Percentiles rank a stretch among this genome's conserved stretches.
These are phyloP conservation scores for Lagenidium sp. DNA, from an alignment of 352 stramenopile genomes.

Conservation along the genomic window DNA sequence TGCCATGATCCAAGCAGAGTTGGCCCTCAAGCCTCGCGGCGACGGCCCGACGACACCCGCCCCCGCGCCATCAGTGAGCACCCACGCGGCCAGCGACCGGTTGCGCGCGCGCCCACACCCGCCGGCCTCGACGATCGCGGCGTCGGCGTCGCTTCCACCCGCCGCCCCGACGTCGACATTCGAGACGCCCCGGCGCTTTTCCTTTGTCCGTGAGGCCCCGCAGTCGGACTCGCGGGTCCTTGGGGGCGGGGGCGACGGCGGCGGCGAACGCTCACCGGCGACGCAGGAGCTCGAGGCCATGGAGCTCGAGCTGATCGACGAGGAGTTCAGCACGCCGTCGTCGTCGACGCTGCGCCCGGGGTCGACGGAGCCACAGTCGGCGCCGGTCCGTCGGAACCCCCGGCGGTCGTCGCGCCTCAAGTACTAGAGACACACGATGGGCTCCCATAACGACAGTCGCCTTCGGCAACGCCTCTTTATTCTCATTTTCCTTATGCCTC, in stretches of 20 bases:
- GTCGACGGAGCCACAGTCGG: conserved; percentile 50
- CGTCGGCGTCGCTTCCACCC: too few species aligned
- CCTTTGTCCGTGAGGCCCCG: conserved; percentile 59
- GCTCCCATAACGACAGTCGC: too few species aligned
- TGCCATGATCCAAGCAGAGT: too few species aligned
- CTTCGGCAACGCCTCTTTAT: too few species aligned
- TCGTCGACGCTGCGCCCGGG: conserved; percentile 31
- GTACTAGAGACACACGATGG: conserved; percentile 28
- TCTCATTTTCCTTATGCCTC: conserved; percentile 13
- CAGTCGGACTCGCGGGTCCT: conserved; percentile 53
- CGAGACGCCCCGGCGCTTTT: conserved; percentile 64
- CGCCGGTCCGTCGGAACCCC: conserved; percentile 65
- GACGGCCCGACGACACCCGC: too few species aligned
- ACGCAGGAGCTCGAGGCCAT: conserved; percentile 59
- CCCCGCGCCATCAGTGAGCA: conserved; percentile 9
- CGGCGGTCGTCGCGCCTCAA: conserved; percentile 51
- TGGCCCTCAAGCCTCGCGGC: conserved; percentile 7
- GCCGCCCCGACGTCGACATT: conserved; percentile 19
- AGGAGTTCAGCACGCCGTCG: conserved; percentile 75
- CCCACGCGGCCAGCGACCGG: conserved; percentile 2
- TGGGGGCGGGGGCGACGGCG: conserved; percentile 12
- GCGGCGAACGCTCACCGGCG: conserved; percentile 31
- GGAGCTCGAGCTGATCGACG: conserved; percentile 72
- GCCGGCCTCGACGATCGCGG: conserved; percentile 9
- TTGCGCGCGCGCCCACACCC: not conserved